Conservation (phyloP, 306 rosid genomes). For the Dicorynia guianensis region DNA sequence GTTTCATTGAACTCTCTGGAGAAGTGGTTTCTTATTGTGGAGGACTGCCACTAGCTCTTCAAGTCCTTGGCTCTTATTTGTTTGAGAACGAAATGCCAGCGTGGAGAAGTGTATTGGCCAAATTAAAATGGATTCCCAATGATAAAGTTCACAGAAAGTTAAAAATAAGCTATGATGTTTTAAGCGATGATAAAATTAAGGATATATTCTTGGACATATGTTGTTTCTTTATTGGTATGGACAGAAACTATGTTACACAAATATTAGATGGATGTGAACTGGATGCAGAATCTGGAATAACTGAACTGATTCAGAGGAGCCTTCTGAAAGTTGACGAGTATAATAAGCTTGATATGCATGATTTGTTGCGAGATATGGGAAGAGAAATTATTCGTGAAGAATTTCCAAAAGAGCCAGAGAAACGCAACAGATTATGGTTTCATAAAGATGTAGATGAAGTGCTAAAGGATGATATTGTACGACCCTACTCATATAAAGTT, state of each 20-base stretch:
- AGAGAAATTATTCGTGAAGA: background rate
- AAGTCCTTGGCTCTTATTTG: constrained; percentile 3
- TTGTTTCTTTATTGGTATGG: constrained; percentile 35
- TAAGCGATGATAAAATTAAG: background rate
- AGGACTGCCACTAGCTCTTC: constrained; percentile 34
- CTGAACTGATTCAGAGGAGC: constrained; percentile 16
- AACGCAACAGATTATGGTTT: background rate
- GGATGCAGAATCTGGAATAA: background rate
- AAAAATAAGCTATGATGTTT: constrained; percentile 27
- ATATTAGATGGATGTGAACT: constrained; percentile 16
- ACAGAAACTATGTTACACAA: background rate
- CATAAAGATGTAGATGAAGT: background rate
- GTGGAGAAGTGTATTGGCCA: constrained; percentile 14
- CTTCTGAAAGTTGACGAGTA: background rate
- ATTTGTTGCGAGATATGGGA: constrained; percentile 41
- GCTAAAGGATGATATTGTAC: background rate
- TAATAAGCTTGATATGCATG: constrained; percentile 37
- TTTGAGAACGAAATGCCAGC: background rate
- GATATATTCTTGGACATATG: constrained; percentile 41
- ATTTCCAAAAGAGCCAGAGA: background rate
- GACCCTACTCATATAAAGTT: background rate
- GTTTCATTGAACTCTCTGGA: background rate
- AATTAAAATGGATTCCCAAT: background rate
- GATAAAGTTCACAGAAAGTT: background rate
- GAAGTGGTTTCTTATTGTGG: background rate